These are phyloP conservation scores for Talaromyces atroroseus DNA, from an alignment of 2,329 filamentous ascomycete genomes.

Conservation along the genomic window DNA sequence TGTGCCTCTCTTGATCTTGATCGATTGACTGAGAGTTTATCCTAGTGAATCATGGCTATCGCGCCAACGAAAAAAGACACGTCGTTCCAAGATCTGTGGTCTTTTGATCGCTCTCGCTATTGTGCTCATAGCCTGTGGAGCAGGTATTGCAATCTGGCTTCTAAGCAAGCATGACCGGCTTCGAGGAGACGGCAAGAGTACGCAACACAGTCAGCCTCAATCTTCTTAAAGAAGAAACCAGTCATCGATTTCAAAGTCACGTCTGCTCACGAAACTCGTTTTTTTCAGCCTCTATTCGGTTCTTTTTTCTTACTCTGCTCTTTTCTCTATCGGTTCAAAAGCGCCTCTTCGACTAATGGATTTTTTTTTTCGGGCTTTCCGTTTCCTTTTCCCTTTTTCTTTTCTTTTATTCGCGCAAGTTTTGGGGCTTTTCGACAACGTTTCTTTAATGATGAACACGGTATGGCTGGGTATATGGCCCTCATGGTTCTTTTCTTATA, in stretches of 20 bases:
- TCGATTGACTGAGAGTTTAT: not conserved
- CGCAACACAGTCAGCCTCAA: not conserved
- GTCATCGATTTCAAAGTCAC: not conserved
- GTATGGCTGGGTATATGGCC: not conserved
- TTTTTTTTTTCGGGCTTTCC: not conserved
- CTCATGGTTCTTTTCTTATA: not conserved
- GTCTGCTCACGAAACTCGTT: not conserved
- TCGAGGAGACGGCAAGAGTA: conserved; percentile 4
- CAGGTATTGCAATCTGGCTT: conserved; percentile 45
- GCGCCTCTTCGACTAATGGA: not conserved
- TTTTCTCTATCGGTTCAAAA: not conserved
- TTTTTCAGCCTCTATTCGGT: not conserved
- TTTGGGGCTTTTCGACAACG: not conserved
- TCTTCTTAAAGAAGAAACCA: not conserved
- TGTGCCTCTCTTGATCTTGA: conserved; percentile 5
- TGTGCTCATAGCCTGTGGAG: conserved; percentile 36
- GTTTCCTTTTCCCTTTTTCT: not conserved
- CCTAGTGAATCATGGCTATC: conserved; percentile 51
- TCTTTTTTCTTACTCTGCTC: not conserved
- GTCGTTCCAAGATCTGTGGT: conserved; percentile 43
- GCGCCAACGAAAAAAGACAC: conserved; percentile 45
- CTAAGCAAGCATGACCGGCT: conserved; percentile 32
- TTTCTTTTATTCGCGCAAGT: not conserved
- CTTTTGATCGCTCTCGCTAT: conserved; percentile 28
- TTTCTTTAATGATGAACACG: not conserved